Evolutionary conservation across 2,329 filamentous ascomycete species (phyloP).

Genomic region (Venturia nashicola): DNA sequence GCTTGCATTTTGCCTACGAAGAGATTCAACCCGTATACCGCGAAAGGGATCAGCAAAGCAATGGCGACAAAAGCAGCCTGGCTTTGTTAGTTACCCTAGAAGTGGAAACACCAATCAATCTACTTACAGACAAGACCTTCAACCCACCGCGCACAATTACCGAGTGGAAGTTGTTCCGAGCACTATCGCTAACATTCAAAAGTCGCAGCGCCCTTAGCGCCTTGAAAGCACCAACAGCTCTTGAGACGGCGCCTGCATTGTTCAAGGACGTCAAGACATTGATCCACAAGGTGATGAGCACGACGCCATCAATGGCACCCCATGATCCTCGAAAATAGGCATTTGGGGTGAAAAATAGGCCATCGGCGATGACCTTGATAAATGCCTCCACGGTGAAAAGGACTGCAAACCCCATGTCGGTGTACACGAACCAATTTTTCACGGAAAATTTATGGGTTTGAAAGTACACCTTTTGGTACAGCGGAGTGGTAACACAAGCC

Average conservation of each 20-base stretch:
- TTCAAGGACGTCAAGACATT: conserved; percentile 76
- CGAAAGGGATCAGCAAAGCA: conserved; percentile 88
- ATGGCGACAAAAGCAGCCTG: conserved; percentile 82
- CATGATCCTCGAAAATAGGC: conserved; percentile 93
- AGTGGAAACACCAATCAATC: neutral
- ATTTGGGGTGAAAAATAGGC: conserved; percentile 92
- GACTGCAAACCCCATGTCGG: conserved; percentile 77
- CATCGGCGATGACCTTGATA: conserved; percentile 92
- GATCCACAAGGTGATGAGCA: conserved; percentile 88
- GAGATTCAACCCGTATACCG: conserved; percentile 87
- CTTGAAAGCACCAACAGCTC: conserved; percentile 93
- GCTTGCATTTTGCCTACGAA: conserved; percentile 70
- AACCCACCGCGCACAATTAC: conserved; percentile 87
- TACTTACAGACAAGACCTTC: conserved; percentile 73
- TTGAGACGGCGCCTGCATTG: conserved; percentile 72
- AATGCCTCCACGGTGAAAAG: conserved; percentile 76
- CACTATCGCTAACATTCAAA: conserved; percentile 91
- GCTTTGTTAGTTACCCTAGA: neutral
- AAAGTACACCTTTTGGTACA: conserved; percentile 88
- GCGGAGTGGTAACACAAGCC: conserved; percentile 83
- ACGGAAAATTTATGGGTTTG: conserved; percentile 44
- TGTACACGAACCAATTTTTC: conserved; percentile 89
- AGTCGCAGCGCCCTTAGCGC: conserved; percentile 81
- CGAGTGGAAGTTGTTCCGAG: conserved; percentile 91
- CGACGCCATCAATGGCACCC: conserved; percentile 89